These are phyloP conservation scores for Glycine latifolia DNA, from an alignment of 306 rosid genomes.

Conservation along the genomic window DNA sequence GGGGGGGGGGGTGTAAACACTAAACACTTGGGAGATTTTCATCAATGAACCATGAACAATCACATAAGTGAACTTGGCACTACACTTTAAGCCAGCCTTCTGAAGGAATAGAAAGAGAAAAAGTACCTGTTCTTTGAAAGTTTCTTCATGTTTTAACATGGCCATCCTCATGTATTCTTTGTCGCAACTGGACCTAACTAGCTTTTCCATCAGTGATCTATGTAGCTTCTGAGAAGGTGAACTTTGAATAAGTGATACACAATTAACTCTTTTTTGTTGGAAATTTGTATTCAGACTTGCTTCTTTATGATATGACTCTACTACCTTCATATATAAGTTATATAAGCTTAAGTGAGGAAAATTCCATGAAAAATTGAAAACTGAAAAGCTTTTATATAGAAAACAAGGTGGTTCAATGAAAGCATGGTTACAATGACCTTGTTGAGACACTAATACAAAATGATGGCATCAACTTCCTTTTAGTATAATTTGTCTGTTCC, in stretches of 20 bases:
- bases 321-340: constrained; percentile 40
- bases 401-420: neutral
- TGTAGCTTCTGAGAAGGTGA: constrained; percentile 16
- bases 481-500: constrained; percentile 63
- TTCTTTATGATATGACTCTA: constrained; percentile 36
- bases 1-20: too few relatives aligned
- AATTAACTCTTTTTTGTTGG: constrained; percentile 31
- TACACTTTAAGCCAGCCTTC: too few relatives aligned
- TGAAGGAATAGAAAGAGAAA: constrained; percentile 34
- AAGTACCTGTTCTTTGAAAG: constrained; percentile 88
- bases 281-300: constrained; percentile 43
- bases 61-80: too few relatives aligned
- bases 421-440: constrained; percentile 43
- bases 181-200: constrained; percentile 60
- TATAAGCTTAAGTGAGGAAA: constrained; percentile 53
- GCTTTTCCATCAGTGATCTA: constrained; percentile 73
- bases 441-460: constrained; percentile 49
- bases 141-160: constrained; percentile 90
- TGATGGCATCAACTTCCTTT: constrained; percentile 61
- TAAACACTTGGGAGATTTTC: too few relatives aligned
- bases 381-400: constrained; percentile 38
- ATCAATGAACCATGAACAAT: too few relatives aligned
- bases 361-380: neutral
- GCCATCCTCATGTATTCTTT: constrained; percentile 92
- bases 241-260: constrained; percentile 27